Percentiles rank a stretch among this genome's conserved stretches.
These are phyloP conservation scores for Trametes pubescens DNA, from an alignment of 1,284 basidiomycete genomes.

Conservation along the genomic window DNA sequence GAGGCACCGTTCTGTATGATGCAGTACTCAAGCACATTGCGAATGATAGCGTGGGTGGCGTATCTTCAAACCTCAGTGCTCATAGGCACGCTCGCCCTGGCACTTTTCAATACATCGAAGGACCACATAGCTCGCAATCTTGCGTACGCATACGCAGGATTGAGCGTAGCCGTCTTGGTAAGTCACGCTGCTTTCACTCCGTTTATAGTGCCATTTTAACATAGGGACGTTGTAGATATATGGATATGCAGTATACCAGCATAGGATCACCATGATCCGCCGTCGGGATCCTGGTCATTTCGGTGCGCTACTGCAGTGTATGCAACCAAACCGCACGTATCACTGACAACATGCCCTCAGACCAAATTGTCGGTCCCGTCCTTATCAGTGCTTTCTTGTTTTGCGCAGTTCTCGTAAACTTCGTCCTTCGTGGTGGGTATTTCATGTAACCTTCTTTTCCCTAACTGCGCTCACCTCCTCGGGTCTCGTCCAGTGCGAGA, in stretches of 20 bases:
- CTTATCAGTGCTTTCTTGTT: slow-evolving; percentile 84
- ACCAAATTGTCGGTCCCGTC: slow-evolving; percentile 82
- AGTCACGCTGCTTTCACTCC: slow-evolving; percentile 28
- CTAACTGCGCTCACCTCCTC: neutral
- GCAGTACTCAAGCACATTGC: neutral
- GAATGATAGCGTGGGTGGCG: slow-evolving; percentile 80
- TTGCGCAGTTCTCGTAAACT: slow-evolving; percentile 86
- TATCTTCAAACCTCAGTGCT: slow-evolving; percentile 91
- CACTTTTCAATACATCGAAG: slow-evolving; percentile 87
- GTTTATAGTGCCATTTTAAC: neutral
- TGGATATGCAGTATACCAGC: slow-evolving; percentile 89
- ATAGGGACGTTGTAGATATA: slow-evolving; percentile 65
- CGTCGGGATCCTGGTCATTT: slow-evolving; percentile 92
- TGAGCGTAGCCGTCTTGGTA: slow-evolving; percentile 76
- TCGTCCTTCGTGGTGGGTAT: slow-evolving; percentile 78
- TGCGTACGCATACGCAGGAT: slow-evolving; percentile 85
- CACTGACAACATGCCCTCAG: slow-evolving; percentile 49
- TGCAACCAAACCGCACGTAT: slow-evolving; percentile 1
- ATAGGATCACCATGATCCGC: slow-evolving; percentile 91
- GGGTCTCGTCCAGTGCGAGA: slow-evolving; percentile 48
- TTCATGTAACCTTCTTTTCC: neutral
- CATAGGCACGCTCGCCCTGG: slow-evolving; percentile 86
- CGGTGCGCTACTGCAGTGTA: slow-evolving; percentile 57
- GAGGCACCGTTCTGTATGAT: neutral
- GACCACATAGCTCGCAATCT: slow-evolving; percentile 82